Evolutionary conservation across 768 basidiomycete genomes (phyloP).

Genomic region (Flagelloscypha sp.): DNA sequence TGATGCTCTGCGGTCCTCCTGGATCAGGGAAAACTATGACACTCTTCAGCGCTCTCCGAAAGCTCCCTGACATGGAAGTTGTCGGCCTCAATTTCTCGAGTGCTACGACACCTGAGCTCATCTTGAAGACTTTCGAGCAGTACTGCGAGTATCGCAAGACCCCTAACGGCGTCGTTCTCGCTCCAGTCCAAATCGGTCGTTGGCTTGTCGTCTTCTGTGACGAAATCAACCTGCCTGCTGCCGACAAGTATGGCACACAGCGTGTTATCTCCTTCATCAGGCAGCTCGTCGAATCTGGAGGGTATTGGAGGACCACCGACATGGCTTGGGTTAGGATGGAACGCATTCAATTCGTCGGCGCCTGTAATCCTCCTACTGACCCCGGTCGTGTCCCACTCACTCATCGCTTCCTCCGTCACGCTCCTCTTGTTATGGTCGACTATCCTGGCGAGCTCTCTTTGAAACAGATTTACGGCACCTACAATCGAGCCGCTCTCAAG

Average conservation of each 20-base stretch:
- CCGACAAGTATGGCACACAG: slow-evolving; percentile 97
- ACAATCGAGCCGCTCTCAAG: slow-evolving; percentile 92
- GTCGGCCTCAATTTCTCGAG: slow-evolving; percentile 99
- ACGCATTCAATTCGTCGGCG: slow-evolving; percentile 98
- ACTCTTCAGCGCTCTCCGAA: slow-evolving; percentile 92
- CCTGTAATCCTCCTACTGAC: slow-evolving; percentile 98
- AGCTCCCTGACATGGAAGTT: slow-evolving; percentile 97
- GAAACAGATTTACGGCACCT: slow-evolving; percentile 98
- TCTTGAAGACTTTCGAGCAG: slow-evolving; percentile 98
- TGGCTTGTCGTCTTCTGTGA: slow-evolving; percentile 99
- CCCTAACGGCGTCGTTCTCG: slow-evolving; percentile 92
- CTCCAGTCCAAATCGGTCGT: slow-evolving; percentile 89
- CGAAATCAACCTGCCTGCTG: slow-evolving; percentile 95
- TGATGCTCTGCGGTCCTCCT: slow-evolving; percentile 98
- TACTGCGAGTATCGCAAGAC: slow-evolving; percentile 99
- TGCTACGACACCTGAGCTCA: slow-evolving; percentile 95
- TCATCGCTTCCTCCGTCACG: slow-evolving; percentile 95
- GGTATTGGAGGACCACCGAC: slow-evolving; percentile 91
- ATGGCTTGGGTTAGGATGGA: slow-evolving; percentile 97
- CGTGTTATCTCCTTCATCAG: slow-evolving; percentile 97
- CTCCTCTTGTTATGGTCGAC: slow-evolving; percentile 97
- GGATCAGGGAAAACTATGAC: slow-evolving; percentile 99
- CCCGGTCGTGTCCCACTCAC: slow-evolving; percentile 98
- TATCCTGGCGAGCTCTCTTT: slow-evolving; percentile 96
- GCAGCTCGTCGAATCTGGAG: slow-evolving; percentile 89